These are phyloP conservation scores for Diplodia seriata DNA, from an alignment of 2,329 filamentous ascomycete species.

Conservation along the genomic window DNA sequence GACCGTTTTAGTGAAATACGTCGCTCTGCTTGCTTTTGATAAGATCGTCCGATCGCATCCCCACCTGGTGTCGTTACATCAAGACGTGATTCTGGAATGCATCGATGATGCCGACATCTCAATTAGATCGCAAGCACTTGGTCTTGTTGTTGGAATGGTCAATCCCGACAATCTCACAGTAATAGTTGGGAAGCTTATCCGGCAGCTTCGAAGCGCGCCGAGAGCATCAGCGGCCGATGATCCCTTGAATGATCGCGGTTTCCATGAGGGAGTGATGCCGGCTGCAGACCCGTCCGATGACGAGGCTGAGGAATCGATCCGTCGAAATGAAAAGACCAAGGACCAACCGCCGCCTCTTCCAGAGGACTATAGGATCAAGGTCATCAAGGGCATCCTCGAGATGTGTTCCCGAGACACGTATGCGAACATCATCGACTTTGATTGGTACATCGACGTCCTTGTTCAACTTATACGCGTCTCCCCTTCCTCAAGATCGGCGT, in stretches of 20 bases:
- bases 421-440: constrained; percentile 84
- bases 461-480: constrained; percentile 79
- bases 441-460: constrained; percentile 94
- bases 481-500: constrained; percentile 54
- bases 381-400: constrained; percentile 80
- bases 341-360: constrained; percentile 69
- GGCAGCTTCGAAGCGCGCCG: constrained; percentile 75
- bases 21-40: constrained; percentile 92
- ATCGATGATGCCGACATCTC: constrained; percentile 96
- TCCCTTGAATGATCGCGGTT: constrained; percentile 55
- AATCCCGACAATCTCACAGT: constrained; percentile 82
- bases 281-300: constrained; percentile 65
- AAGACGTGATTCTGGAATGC: constrained; percentile 95
- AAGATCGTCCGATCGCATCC: constrained; percentile 91
- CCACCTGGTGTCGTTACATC: constrained; percentile 85
- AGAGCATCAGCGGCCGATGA: constrained; percentile 58
- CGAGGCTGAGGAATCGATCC: constrained; percentile 62
- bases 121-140: constrained; percentile 89
- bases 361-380: constrained; percentile 82
- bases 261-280: constrained; percentile 53
- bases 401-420: constrained; percentile 95
- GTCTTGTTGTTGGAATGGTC: constrained; percentile 93
- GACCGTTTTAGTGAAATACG: constrained; percentile 80
- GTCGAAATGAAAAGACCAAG: constrained; percentile 57
- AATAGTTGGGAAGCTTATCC: constrained; percentile 86